These are phyloP conservation scores for Crithidia bombi DNA, from an alignment of 208 protist genomes.

Conservation along the genomic window DNA sequence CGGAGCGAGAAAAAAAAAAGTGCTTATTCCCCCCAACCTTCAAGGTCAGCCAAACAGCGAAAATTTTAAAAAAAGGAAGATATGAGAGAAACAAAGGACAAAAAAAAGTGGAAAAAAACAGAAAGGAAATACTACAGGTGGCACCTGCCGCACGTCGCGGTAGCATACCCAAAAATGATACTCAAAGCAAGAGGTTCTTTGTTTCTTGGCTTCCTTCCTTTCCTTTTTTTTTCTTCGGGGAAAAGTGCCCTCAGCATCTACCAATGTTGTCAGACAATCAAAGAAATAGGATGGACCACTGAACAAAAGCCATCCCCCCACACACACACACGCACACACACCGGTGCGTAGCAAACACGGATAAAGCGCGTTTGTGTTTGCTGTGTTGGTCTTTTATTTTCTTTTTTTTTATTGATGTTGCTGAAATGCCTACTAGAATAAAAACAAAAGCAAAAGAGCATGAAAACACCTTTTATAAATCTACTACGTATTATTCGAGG, in stretches of 20 bases:
- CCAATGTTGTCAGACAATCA: neutral
- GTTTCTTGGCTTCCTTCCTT: no score
- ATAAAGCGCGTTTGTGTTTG: neutral
- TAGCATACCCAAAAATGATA: neutral
- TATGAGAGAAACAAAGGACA: conserved; percentile 30
- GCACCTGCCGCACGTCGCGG: neutral
- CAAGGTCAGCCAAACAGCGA: conserved; percentile 20
- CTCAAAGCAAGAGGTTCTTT: no score
- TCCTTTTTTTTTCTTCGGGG: neutral
- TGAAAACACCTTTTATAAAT: conserved; percentile 7
- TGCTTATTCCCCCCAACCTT: conserved; percentile 1
- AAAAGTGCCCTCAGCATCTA: no score
- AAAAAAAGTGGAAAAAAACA: conserved; percentile 25
- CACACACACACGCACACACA: conserved; percentile 2
- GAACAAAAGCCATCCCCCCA: neutral
- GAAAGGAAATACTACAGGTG: conserved; percentile 29
- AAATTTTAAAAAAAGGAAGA: no score
- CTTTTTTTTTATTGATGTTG: neutral
- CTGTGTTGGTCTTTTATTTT: neutral
- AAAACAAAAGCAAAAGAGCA: neutral
- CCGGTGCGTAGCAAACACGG: conserved; percentile 3
- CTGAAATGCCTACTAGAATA: conserved; percentile 18
- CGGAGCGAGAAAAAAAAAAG: conserved; percentile 2
- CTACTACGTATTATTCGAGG: conserved; percentile 9
- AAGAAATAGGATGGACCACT: neutral